Conservation (phyloP, 169 alveolate species). For the Plasmodium gallinaceum region DNA sequence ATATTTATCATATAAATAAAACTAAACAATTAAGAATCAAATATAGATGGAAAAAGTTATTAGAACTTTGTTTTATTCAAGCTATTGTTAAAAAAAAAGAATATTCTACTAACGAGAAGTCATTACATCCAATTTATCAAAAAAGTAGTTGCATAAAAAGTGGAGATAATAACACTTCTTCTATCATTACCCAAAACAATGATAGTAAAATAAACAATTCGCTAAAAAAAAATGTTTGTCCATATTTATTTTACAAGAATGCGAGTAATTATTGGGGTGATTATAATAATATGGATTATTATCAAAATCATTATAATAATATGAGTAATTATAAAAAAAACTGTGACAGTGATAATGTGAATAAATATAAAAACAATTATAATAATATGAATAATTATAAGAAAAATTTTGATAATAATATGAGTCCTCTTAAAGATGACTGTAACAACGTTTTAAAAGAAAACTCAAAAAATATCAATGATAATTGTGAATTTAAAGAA, state of each 20-base stretch:
- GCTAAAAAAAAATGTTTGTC: conserved; percentile 6
- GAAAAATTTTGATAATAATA: background rate
- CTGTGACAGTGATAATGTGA: too few species aligned
- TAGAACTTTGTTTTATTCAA: conserved; percentile 70
- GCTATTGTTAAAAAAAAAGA: conserved; percentile 50
- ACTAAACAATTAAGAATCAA: conserved; percentile 77
- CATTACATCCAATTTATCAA: background rate
- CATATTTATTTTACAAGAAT: background rate
- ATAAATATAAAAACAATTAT: background rate
- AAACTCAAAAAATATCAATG: background rate
- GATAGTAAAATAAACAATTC: background rate
- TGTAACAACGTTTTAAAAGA: background rate
- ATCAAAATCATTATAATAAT: conserved; percentile 2
- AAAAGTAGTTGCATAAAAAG: conserved; percentile 1
- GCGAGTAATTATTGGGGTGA: background rate
- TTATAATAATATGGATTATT: background rate
- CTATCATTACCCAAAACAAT: background rate
- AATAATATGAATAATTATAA: background rate
- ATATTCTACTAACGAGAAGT: background rate
- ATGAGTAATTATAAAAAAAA: too few species aligned
- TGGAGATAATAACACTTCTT: background rate
- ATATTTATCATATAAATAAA: conserved; percentile 57
- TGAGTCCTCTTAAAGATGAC: background rate
- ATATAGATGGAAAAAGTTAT: conserved; percentile 78
- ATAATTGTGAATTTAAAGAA: background rate